Evolutionary conservation across 2,329 filamentous ascomycete genomes (phyloP), one percentile per base, ranked within the genome.

Genomic region (Penicillium sp.): DNA sequence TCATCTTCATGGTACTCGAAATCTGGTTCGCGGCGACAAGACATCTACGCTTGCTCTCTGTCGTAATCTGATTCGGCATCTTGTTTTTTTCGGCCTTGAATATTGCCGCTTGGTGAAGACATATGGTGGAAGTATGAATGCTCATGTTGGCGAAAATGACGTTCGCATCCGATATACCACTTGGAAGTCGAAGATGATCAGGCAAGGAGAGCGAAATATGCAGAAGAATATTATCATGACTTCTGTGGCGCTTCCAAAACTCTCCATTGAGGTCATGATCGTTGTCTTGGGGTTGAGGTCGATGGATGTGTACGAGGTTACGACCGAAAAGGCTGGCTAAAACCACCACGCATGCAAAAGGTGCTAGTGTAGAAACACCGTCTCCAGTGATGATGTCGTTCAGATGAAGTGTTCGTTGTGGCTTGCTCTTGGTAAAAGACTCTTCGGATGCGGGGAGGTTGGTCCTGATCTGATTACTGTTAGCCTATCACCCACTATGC

Each of bases 21-120:
- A 97, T 95, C 70, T 97, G 92, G 55, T 92, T 91, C 28, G 94
- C 94, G 12, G 93, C 91, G 22, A 91, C 91, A 56, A 97, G 91
- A 67, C 94, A 97, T 58, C 94, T 84, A 14, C 94, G 85, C 73
- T 96, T 97, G 73, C 92, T 96, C 70, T 97, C 93, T 1, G 89
- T 86, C 60, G 89, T 87, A 44, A 97, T 87, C 17, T 88, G 87
- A 1, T 83, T 78, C 0, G 90, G 87, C 58, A 97, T 78, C 50
- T 86, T 84, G 73, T 96, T 88, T 75, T 91, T 94, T 67, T 97
- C 93, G 0, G 92, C 91, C 71, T 97, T 97, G 81, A 93, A 97
- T 19, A 99, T 97, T 26, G 94, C 94, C 2, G 93, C 94, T 76
- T 99, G 94, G 68, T 99, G 94, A n/a, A 99, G 79, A 72, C 93